phyloP scores from a whole-genome alignment of 2,329 filamentous ascomycete species.

The Penicillium thymicola region DNA sequence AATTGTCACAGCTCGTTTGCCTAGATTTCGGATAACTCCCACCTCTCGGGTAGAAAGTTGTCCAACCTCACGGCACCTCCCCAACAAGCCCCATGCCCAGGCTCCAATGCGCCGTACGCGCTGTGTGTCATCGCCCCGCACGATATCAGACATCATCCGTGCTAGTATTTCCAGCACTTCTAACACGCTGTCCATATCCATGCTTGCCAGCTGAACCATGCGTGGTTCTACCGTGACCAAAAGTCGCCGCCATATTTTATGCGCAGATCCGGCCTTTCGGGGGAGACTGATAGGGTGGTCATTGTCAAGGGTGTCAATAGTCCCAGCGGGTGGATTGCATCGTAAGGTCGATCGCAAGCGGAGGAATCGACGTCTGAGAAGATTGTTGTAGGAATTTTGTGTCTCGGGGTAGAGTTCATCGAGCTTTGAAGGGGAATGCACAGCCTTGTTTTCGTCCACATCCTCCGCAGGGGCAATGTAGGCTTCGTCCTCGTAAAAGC shows the following conservation, averaged over 20 bases:
- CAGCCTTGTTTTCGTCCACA: conserved; percentile 39
- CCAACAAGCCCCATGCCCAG: conserved; percentile 84
- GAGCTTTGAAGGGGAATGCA: conserved; percentile 16
- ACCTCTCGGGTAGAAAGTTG: conserved; percentile 74
- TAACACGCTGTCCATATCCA: conserved; percentile 62
- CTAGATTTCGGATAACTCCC: conserved; percentile 72
- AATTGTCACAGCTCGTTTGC: conserved; percentile 65
- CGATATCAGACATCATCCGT: conserved; percentile 58
- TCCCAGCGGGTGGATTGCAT: conserved; percentile 51
- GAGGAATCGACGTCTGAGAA: conserved; percentile 63
- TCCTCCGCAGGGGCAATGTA: conserved; percentile 63
- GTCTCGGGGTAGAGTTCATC: conserved; percentile 45
- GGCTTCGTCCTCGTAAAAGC: conserved; percentile 74
- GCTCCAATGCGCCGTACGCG: conserved; percentile 66
- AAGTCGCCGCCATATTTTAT: conserved; percentile 54
- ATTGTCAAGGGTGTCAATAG: conserved; percentile 53
- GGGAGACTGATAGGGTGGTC: conserved; percentile 54
- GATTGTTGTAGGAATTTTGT: conserved; percentile 64
- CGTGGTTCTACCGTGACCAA: conserved; percentile 45
- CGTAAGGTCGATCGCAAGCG: conserved; percentile 62
- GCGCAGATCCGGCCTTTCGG: conserved; percentile 51
- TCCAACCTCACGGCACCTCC: conserved; percentile 69
- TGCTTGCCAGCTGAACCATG: conserved; percentile 49
- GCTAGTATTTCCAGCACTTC: conserved; percentile 61
- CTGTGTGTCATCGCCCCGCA: conserved; percentile 58